Base-by-base conservation (phyloP, 129 eudicot species). In the Centrapalus pauciflorus region DNA sequence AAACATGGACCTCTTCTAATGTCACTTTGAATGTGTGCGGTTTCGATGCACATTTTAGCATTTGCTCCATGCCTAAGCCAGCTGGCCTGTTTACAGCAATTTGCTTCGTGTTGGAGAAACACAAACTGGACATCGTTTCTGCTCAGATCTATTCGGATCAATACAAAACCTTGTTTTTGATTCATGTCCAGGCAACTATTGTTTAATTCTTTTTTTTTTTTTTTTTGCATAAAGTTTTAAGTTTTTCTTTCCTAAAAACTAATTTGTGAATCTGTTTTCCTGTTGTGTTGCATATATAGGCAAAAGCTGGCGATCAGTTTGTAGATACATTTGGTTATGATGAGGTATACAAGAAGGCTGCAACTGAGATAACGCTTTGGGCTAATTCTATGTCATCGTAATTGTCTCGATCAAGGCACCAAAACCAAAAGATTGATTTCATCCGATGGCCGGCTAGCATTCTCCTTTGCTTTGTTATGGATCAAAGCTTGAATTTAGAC, bases 1-100 rank as follows among this genome's bases (percentile, higher is more conserved):
- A 76, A 32, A 80, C 99, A 49, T 94, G 95, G 95, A 76, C 82
- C 26, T 86, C 99, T 5, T 72, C 85, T 1, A 86, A 84, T 82
- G 84, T 94, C 28, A 71, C 79, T 29, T 77, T 94, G 4, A 94
- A 76, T 35, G 69, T 82, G 12, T 86, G 83, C 25, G 96, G 95
- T 1, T 45, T 70, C 2, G 87, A 89, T 55, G 99, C 99, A 0
- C 93, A 82, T 38, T 77, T 94, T 60, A 80, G 75, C 41, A 65
- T 94, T 13, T 86, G 91, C 71, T 65, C 83, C 0, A 3, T 61
- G 0, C 84, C 51, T 20, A 94, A 84, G 67, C 77, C 77, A n/a
- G n/a, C n/a, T 0, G 84, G 93, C 12, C 72, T 94, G 4, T 64
- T 82, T 19, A 77, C 88, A 13, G 79, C 77, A 20, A 74, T 94